Base-by-base conservation (phyloP, 2,329 filamentous ascomycete genomes). In the Monosporascus cannonballus region DNA sequence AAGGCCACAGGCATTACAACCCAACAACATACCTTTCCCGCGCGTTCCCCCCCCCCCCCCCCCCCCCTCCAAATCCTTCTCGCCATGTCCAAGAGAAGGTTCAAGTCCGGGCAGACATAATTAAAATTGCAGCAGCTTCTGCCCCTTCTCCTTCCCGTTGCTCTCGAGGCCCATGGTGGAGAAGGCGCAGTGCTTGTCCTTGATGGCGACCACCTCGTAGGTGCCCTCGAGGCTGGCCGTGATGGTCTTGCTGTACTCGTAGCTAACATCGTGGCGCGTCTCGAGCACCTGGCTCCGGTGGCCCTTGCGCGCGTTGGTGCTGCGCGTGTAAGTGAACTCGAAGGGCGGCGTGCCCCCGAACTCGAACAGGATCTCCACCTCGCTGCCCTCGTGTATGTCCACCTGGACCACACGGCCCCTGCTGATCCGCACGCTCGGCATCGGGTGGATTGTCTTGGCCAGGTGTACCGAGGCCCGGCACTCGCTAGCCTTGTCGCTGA, bases 281-380 rank as follows among this genome's bases (percentile, higher is more conserved):
- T 99, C 95, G 18, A 99, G 78, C 36, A 99, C 82, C 62, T 85
- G 79, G 38, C 86, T 84, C 65, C 85, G 88, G 69, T 90, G 89
- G 1, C 87, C 87, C 73, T 86, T 90, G 54, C 81, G 87, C 51
- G 85, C 85, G 67, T 96, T 96, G 45, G 90, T 90, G 70, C 87
- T 94, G 56, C 94, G 81, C 20, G 91, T 97, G 69, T 96, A 97
- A 53, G 93, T 96, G 67, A 97, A 99, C 71, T 97, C 94, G 65
- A 99, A 99, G 1, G 94, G 94, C 56, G 94, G 91, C 6, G 89
- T 92, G 52, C 95, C 94, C 76, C 89, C 92, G 72, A 99, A 99
- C 64, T 96, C 89, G 63, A 99, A 97, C 7, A 90, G 75, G 50
- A 99, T 91, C 67, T 96, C 90, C 1, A 94, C 91, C 67, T 95